Percentiles rank a stretch among this genome's conserved stretches.
Conservation (phyloP, 139 green algal genomes). For the Picochlorum sp. region DNA sequence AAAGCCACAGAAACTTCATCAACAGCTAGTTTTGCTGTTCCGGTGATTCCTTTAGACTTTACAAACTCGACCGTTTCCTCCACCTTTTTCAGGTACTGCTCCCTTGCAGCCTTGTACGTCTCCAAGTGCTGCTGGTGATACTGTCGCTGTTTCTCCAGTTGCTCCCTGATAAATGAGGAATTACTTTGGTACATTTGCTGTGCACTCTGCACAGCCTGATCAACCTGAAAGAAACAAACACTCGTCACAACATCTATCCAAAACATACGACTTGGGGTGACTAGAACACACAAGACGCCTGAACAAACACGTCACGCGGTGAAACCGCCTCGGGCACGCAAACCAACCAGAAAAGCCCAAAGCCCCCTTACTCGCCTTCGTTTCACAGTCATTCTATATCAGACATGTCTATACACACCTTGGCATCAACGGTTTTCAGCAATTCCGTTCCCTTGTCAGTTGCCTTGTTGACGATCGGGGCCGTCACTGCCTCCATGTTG, state of each 20-base stretch:
- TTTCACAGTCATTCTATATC: not conserved
- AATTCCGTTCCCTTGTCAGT: slow-evolving; percentile 17
- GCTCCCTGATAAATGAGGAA: slow-evolving; percentile 1
- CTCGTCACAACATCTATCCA: not conserved
- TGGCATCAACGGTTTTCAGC: slow-evolving; percentile 12
- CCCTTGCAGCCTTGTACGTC: slow-evolving; percentile 18
- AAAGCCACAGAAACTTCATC: slow-evolving; percentile 25
- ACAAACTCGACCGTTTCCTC: slow-evolving; percentile 30
- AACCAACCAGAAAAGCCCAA: not conserved
- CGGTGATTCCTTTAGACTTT: slow-evolving; percentile 24
- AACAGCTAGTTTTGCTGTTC: slow-evolving; percentile 15
- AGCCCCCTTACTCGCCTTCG: not conserved
- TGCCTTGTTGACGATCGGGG: slow-evolving; percentile 18
- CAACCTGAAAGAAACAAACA: slow-evolving; percentile 9
- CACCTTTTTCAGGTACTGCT: slow-evolving; percentile 35
- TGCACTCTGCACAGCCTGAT: slow-evolving; percentile 12
- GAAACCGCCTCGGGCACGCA: not conserved
- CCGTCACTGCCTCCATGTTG: slow-evolving; percentile 7
- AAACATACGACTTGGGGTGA: not conserved
- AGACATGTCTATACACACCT: slow-evolving; percentile 3
- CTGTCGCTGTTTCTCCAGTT: slow-evolving; percentile 22
- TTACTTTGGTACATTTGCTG: slow-evolving; percentile 18
- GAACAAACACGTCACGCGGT: not conserved
- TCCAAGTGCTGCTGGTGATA: slow-evolving; percentile 30
- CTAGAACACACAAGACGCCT: not conserved